Percentiles rank a stretch among this genome's conserved stretches.
These are phyloP conservation scores for Trametes meyenii DNA, from an alignment of 768 basidiomycete genomes.

Conservation along the genomic window DNA sequence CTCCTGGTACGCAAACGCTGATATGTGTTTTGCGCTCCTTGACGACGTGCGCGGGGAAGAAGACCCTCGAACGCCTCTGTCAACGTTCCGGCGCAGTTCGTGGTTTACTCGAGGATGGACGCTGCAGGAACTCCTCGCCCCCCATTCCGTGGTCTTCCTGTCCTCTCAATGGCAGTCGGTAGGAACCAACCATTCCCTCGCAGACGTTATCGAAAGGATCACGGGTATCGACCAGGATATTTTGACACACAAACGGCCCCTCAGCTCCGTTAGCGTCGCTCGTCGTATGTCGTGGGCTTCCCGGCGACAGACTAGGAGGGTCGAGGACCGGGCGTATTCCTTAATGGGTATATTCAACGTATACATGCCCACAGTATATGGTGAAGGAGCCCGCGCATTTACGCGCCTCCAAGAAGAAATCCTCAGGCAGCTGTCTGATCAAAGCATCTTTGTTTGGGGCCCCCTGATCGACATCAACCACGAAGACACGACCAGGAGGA, in stretches of 20 bases:
- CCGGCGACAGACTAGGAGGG: not conserved
- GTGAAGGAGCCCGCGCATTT: constrained; percentile 5
- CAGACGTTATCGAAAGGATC: constrained; percentile 3
- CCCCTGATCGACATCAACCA: not conserved
- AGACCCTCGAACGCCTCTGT: not conserved
- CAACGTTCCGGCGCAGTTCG: constrained; percentile 1
- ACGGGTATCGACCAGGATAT: constrained; percentile 1
- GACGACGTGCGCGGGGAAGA: constrained; percentile 10
- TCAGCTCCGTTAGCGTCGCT: constrained; percentile 7
- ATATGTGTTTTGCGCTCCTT: constrained; percentile 14
- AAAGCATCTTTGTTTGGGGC: constrained; percentile 8
- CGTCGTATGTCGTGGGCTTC: constrained; percentile 15
- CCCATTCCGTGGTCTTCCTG: constrained; percentile 6
- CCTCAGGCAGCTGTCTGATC: constrained; percentile 6
- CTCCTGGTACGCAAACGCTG: constrained; percentile 10
- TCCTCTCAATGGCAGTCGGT: constrained; percentile 7
- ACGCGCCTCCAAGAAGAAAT: constrained; percentile 9
- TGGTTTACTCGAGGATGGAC: constrained; percentile 18
- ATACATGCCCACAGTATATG: constrained; percentile 10
- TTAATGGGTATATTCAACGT: constrained; percentile 13
- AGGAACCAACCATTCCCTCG: constrained; percentile 9
- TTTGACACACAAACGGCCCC: constrained; percentile 1
- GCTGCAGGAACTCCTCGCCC: constrained; percentile 14
- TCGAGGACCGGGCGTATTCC: constrained; percentile 9
- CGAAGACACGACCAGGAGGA: not conserved